Percentiles rank a stretch among this genome's conserved stretches.
These are phyloP conservation scores for Trichoderma brevicompactum DNA, from an alignment of 2,329 filamentous ascomycete genomes.

Conservation along the genomic window DNA sequence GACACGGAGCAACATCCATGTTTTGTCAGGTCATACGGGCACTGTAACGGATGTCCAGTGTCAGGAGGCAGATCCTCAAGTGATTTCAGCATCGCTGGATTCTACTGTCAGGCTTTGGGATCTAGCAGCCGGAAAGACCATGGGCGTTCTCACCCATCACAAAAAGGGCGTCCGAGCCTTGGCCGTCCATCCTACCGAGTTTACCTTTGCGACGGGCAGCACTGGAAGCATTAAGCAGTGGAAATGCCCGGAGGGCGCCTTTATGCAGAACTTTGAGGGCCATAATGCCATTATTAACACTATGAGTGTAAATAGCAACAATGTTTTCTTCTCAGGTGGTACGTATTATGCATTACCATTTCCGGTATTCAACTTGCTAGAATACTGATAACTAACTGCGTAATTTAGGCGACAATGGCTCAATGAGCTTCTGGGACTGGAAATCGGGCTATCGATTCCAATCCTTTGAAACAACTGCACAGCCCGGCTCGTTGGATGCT, in stretches of 20 bases:
- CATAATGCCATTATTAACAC: slow-evolving; percentile 98
- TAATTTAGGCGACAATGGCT: slow-evolving; percentile 76
- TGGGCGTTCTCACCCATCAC: slow-evolving; percentile 95
- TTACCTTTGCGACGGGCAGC: slow-evolving; percentile 92
- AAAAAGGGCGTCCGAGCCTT: slow-evolving; percentile 94
- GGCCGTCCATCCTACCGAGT: slow-evolving; percentile 85
- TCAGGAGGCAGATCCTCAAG: slow-evolving; percentile 94
- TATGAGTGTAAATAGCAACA: slow-evolving; percentile 88
- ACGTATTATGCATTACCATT: slow-evolving; percentile 29
- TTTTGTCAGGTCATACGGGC: slow-evolving; percentile 85
- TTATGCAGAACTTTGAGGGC: slow-evolving; percentile 99
- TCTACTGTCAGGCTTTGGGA: slow-evolving; percentile 93
- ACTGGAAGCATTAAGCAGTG: slow-evolving; percentile 97
- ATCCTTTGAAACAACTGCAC: slow-evolving; percentile 84
- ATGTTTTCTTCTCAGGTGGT: slow-evolving; percentile 90
- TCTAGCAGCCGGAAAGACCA: slow-evolving; percentile 91
- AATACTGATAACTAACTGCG: neutral
- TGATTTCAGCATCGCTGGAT: slow-evolving; percentile 92
- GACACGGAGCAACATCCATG: slow-evolving; percentile 92
- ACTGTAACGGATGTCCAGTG: slow-evolving; percentile 90
- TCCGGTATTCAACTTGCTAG: neutral
- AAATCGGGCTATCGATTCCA: slow-evolving; percentile 95
- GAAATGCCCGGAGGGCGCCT: slow-evolving; percentile 96
- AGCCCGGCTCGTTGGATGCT: slow-evolving; percentile 91
- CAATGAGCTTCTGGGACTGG: slow-evolving; percentile 99